Evolutionary conservation across 768 basidiomycete species (phyloP), one percentile per base, ranked within the genome.

Genomic region (Tricholoma saponaceum): DNA sequence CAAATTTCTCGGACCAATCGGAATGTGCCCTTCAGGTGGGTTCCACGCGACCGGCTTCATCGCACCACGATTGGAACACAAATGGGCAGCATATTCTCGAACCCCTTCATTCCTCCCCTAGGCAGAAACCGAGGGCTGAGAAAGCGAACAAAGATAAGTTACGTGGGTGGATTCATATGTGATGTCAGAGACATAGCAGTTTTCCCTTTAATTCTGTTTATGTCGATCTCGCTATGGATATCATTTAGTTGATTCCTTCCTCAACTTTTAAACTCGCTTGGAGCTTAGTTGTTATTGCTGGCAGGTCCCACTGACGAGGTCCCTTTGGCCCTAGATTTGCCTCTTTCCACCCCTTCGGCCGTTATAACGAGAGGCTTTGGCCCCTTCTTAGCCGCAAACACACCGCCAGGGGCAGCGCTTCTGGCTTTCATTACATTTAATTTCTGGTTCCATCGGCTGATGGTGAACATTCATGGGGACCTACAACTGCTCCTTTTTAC

Each of bases 141-240:
- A 52, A 59, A 12, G 23, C 37, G 12, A 7, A 54, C 44, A 13
- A 28, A 51, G 46, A 39, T 53, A 43, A 41, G 70, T 23, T 67
- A 74, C 50, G 52, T 70, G 28, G 49, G 59, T 33, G 68, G 70
- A 12, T 70, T 70, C 41, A n/a, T 79, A 46, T 69, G 65, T 8
- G 80, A 81, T 62, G 61, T 73, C 18, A 67, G 72, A 62, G 74
- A 78, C 60, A 67, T 81, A 51, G 77, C 79, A 5, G 47, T 75
- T 16, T 76, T 77, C 56, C 79, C 80, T 10, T 50, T 83, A 9
- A 65, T 63, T 44, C 57, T 76, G 16, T 79, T 82, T 61, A 62
- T 69, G n/a, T 14, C 73, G 22, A 67, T 77, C 47, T 74, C 75
- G 5, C 67, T 69, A 62, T 77, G 72, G 75, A 67, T 68, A 55